Conservation (phyloP, 768 basidiomycete genomes). For the Stropharia rugosoannulata region DNA sequence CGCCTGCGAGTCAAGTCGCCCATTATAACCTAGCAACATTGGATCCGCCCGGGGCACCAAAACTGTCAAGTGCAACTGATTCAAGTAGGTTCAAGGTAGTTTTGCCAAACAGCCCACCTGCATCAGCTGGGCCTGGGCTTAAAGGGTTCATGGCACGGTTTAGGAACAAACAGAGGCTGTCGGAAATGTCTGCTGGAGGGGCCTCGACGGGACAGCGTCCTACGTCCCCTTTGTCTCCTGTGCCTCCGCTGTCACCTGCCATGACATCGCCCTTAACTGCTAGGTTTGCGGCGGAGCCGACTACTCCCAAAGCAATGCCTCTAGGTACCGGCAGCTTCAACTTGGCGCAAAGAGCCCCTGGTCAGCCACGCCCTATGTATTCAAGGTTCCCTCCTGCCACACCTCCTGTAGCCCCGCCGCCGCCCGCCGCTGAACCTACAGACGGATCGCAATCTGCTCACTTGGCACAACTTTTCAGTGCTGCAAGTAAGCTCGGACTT, state of each 20-base stretch:
- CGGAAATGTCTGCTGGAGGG: slow-evolving; percentile 28
- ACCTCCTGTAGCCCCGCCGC: slow-evolving; percentile 13
- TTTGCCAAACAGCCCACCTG: slow-evolving; percentile 55
- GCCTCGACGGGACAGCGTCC: slow-evolving; percentile 30
- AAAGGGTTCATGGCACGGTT: slow-evolving; percentile 84
- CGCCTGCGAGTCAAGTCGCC: slow-evolving; percentile 34
- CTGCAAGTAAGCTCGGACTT: slow-evolving; percentile 72
- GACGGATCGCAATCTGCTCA: slow-evolving; percentile 35
- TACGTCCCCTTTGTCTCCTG: slow-evolving; percentile 21
- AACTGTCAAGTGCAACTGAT: slow-evolving; percentile 49
- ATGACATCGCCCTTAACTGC: slow-evolving; percentile 28
- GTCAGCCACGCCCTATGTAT: slow-evolving; percentile 24
- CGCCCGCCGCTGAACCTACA: slow-evolving; percentile 10
- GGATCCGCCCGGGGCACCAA: slow-evolving; percentile 30
- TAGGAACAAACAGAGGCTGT: slow-evolving; percentile 47
- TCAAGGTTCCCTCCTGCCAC: slow-evolving; percentile 33
- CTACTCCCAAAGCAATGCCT: slow-evolving; percentile 11
- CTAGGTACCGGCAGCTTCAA: slow-evolving; percentile 15
- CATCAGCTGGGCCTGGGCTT: slow-evolving; percentile 70
- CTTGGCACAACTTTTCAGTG: slow-evolving; percentile 72
- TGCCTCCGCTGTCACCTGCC: slow-evolving; percentile 1
- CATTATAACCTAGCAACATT: slow-evolving; percentile 42
- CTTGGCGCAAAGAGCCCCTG: slow-evolving; percentile 15
- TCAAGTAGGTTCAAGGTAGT: slow-evolving; percentile 52
- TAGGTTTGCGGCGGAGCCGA: slow-evolving; percentile 17